A percentile compares a stretch with the other conserved stretches of the same genome.
These are phyloP conservation scores for Epichloe scottii DNA, from an alignment of 2,329 filamentous ascomycete species.

Conservation along the genomic window DNA sequence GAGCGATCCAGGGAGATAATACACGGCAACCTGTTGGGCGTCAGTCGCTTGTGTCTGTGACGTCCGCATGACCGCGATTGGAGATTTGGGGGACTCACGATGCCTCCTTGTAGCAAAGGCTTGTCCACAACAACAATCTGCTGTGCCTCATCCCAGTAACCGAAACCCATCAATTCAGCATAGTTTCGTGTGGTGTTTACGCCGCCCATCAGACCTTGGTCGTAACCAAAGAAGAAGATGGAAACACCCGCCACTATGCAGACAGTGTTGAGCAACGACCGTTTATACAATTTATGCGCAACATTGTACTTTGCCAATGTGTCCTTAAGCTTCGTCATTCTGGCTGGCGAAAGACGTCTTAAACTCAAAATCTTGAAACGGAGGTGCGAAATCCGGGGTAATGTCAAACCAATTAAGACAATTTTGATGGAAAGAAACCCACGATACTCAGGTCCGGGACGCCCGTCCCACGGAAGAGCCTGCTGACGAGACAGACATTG, in stretches of 20 bases:
- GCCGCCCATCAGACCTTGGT: slow-evolving; percentile 41
- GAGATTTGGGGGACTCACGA: slow-evolving; percentile 18
- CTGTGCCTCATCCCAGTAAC: slow-evolving; percentile 32
- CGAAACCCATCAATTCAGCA: slow-evolving; percentile 31
- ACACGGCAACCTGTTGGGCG: slow-evolving; percentile 24
- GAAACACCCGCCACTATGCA: slow-evolving; percentile 51
- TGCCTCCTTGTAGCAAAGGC: slow-evolving; percentile 35
- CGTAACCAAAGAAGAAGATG: slow-evolving; percentile 30
- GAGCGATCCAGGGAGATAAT: slow-evolving; percentile 36
- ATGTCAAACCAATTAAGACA: background rate
- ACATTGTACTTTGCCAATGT: slow-evolving; percentile 18
- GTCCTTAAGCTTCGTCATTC: slow-evolving; percentile 1
- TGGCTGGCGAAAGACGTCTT: no score
- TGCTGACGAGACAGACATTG: background rate
- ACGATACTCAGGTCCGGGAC: no score
- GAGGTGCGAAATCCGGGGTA: background rate
- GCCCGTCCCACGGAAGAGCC: background rate
- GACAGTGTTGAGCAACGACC: slow-evolving; percentile 43
- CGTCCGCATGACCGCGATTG: background rate
- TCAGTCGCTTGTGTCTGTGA: background rate
- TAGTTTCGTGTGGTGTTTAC: slow-evolving; percentile 31
- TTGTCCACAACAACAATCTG: slow-evolving; percentile 45
- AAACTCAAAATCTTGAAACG: no score
- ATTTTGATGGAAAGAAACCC: no score
- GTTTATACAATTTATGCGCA: slow-evolving; percentile 42